Evolutionary conservation across 805 yeast genomes (phyloP).

Genomic region (Pichia thaimueangensis): DNA sequence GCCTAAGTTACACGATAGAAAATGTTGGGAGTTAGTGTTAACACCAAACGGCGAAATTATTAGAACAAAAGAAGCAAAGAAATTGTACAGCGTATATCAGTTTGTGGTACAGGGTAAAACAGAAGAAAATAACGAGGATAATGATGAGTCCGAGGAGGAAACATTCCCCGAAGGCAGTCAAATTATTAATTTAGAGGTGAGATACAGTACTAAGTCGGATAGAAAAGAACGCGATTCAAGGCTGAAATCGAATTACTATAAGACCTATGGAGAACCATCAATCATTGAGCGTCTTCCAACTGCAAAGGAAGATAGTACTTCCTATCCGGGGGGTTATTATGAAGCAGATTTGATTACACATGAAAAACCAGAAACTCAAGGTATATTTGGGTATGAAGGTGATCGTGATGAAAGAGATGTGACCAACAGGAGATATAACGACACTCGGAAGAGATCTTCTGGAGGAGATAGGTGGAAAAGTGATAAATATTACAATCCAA

Average conservation of each 20-base stretch:
- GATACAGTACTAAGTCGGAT: constrained; percentile 51
- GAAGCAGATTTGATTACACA: constrained; percentile 31
- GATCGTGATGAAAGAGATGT: not conserved
- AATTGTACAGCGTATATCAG: not conserved
- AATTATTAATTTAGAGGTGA: constrained; percentile 21
- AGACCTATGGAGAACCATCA: constrained; percentile 67
- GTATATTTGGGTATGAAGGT: constrained; percentile 30
- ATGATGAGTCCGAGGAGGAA: not conserved
- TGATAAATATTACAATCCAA: constrained; percentile 33
- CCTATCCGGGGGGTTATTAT: constrained; percentile 2
- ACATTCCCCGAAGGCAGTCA: not conserved
- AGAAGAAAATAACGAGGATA: not conserved
- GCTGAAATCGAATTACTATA: constrained; percentile 55
- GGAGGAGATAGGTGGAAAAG: constrained; percentile 21
- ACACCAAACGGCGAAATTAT: constrained; percentile 4
- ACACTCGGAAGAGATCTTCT: not conserved
- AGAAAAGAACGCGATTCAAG: constrained; percentile 51
- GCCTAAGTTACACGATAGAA: constrained; percentile 11
- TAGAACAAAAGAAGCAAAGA: constrained; percentile 7
- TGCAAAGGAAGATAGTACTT: constrained; percentile 17
- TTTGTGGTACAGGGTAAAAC: not conserved
- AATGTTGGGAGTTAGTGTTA: constrained; percentile 14
- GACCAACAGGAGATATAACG: not conserved
- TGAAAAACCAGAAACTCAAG: constrained; percentile 29
- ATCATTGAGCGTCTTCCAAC: constrained; percentile 25